Evolutionary conservation across 306 rosid species (phyloP).

Genomic region (Pyrus betulifolia): DNA sequence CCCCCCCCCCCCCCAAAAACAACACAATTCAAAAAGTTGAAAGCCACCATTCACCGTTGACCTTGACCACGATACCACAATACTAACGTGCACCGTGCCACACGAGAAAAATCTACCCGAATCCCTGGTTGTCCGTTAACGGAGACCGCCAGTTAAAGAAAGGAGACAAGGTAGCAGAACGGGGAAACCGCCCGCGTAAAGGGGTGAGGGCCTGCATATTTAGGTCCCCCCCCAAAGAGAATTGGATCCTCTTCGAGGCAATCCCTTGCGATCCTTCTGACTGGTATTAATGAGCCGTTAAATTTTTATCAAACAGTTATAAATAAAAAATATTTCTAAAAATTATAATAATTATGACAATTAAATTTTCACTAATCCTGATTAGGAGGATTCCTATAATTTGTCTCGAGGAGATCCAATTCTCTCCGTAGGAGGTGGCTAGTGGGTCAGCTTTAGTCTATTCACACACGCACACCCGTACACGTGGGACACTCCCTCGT

Average conservation of each 20-base stretch:
- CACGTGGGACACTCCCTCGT: conserved; percentile 30
- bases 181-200: conserved; percentile 11
- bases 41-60: conserved; percentile 6
- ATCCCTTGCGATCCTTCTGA: no score
- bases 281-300: no score
- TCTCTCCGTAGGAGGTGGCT: conserved; percentile 13
- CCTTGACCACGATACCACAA: background rate
- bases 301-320: no score
- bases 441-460: conserved; percentile 19
- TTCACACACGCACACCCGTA: conserved; percentile 2
- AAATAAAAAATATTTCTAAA: no score
- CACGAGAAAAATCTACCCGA: conserved; percentile 3
- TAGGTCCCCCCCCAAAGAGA: background rate
- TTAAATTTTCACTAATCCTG: no score
- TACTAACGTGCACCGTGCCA: background rate
- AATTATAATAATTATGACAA: no score
- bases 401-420: no score
- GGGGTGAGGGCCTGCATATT: no score
- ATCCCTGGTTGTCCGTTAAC: conserved; percentile 33
- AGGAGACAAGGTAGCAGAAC: conserved; percentile 26
- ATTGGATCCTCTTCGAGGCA: no score
- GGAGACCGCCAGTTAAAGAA: conserved; percentile 19
- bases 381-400: no score
- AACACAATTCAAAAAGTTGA: background rate
- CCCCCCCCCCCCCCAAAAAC: no score